phyloP scores from a whole-genome alignment of 2,329 filamentous ascomycete species.

The Fusarium beomiforme region DNA sequence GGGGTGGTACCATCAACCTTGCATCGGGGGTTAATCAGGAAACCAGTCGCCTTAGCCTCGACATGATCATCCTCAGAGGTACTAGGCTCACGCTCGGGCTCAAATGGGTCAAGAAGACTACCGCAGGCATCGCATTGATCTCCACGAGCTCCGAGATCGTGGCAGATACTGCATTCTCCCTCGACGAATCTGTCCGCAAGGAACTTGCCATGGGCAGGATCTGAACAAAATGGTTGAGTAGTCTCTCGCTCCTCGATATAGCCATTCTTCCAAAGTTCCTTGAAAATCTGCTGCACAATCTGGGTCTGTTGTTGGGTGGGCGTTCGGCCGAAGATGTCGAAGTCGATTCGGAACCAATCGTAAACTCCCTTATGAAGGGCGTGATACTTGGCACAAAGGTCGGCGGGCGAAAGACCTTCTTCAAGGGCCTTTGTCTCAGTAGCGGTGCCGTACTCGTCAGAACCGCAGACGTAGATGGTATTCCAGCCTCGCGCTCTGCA shows the following conservation, averaged over 20 bases:
- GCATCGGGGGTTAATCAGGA: constrained; percentile 84
- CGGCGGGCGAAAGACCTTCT: constrained; percentile 81
- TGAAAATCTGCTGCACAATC: constrained; percentile 93
- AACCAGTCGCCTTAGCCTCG: constrained; percentile 54
- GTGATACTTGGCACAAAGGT: constrained; percentile 94
- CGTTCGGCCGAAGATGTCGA: constrained; percentile 95
- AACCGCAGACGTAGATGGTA: constrained; percentile 86
- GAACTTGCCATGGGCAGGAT: constrained; percentile 76
- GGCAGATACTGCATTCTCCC: constrained; percentile 79
- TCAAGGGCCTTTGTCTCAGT: constrained; percentile 96
- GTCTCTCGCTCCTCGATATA: constrained; percentile 89
- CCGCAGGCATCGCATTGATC: constrained; percentile 83
- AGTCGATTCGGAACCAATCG: constrained; percentile 94
- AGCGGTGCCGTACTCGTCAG: constrained; percentile 95
- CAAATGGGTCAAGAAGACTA: constrained; percentile 74
- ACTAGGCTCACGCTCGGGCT: constrained; percentile 57
- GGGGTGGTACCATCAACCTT: constrained; percentile 90
- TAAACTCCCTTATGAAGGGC: constrained; percentile 90
- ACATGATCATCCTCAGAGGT: constrained; percentile 47
- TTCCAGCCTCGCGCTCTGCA: constrained; percentile 81
- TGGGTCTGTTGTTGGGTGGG: constrained; percentile 89
- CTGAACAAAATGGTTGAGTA: constrained; percentile 84
- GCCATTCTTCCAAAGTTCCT: constrained; percentile 86
- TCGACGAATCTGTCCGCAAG: constrained; percentile 89
- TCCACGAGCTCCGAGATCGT: constrained; percentile 75